These are phyloP conservation scores for Mucor circinelloides DNA, from an alignment of 371 early-diverging fungal species.

Conservation along the genomic window DNA sequence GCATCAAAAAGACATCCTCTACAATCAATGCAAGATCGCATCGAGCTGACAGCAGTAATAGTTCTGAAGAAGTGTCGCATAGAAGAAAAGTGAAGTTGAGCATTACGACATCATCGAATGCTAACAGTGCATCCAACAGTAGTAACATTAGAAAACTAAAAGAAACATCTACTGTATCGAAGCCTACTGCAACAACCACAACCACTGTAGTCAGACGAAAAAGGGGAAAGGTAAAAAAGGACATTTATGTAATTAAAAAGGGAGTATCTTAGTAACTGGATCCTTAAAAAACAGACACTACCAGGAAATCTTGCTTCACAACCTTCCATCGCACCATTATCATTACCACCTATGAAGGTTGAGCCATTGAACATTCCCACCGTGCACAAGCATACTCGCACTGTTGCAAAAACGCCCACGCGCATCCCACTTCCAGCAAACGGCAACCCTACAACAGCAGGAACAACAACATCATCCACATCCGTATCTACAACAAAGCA, in stretches of 20 bases:
- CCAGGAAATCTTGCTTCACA: conserved; percentile 44
- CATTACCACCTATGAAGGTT: conserved; percentile 53
- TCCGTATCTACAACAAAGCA: background rate
- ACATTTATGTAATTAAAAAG: conserved; percentile 1
- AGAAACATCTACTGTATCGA: background rate
- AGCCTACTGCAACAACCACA: background rate
- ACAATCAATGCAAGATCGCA: background rate
- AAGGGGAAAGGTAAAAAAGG: conserved; percentile 47
- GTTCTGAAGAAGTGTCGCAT: background rate
- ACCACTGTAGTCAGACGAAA: conserved; percentile 23
- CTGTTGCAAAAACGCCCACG: conserved; percentile 29
- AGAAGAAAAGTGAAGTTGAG: conserved; percentile 27
- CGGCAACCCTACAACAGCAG: background rate
- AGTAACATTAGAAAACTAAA: conserved; percentile 4
- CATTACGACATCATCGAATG: conserved; percentile 16
- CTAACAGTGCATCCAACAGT: background rate
- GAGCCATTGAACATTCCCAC: conserved; percentile 37
- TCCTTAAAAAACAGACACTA: conserved; percentile 32
- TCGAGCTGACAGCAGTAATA: background rate
- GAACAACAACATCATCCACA: background rate
- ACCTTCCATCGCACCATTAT: conserved; percentile 37
- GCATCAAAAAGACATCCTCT: conserved; percentile 17
- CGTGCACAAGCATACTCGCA: conserved; percentile 6
- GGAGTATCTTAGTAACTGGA: background rate
- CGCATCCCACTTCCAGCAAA: conserved; percentile 29